These are phyloP conservation scores for Malus hybrid DNA, from an alignment of 331 rosid genomes.

Conservation along the genomic window DNA sequence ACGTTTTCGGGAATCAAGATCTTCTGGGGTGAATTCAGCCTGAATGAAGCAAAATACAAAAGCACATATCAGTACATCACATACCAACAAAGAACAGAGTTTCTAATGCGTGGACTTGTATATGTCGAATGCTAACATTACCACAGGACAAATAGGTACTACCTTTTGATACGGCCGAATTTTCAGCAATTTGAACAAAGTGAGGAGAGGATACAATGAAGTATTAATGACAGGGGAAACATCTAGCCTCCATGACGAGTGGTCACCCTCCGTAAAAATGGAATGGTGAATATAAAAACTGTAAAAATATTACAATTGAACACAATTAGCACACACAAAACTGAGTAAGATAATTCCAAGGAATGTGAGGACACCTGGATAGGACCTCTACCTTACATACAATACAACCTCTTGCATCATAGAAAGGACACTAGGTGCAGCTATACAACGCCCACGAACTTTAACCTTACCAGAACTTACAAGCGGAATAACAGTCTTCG, in stretches of 20 bases:
- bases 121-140: neutral
- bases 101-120: neutral
- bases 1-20: conserved; percentile 66
- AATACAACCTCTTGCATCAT: conserved; percentile 69
- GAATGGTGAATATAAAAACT: conserved; percentile 63
- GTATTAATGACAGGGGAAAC: conserved; percentile 38
- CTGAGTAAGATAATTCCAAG: neutral
- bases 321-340: neutral
- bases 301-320: conserved; percentile 9
- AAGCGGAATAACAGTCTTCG: conserved; percentile 53
- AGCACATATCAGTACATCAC: neutral
- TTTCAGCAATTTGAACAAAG: conserved; percentile 51
- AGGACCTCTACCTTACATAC: conserved; percentile 49
- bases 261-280: conserved; percentile 33
- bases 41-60: conserved; percentile 15
- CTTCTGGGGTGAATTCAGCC: conserved; percentile 84
- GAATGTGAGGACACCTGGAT: neutral
- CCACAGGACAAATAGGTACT: neutral
- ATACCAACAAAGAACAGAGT: neutral
- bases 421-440: conserved; percentile 41
- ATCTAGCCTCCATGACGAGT: conserved; percentile 57
- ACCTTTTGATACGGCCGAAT: conserved; percentile 61
- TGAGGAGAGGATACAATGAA: conserved; percentile 52
- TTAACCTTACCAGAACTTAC: conserved; percentile 47
- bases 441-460: conserved; percentile 59